A percentile compares a stretch with the other conserved stretches of the same genome.
Evolutionary conservation across 768 basidiomycete genomes (phyloP).

Genomic region (Saitozyma sp.): DNA sequence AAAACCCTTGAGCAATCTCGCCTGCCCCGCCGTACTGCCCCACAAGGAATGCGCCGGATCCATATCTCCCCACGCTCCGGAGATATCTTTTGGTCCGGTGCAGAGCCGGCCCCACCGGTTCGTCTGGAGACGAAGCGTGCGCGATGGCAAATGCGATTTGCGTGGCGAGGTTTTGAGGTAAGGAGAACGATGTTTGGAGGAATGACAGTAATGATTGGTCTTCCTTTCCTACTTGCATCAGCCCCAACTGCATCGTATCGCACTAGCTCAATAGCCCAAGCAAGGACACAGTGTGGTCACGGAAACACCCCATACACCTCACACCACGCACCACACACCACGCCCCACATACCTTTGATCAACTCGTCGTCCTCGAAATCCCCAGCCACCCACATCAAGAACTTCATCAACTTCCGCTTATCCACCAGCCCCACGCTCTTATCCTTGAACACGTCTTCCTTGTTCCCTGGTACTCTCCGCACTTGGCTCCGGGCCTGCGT

Average conservation of each 20-base stretch:
- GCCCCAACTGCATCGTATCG: background rate
- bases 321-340: too few relatives aligned
- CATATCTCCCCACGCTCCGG: conserved; percentile 79
- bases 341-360: conserved; percentile 23
- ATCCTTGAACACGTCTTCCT: conserved; percentile 90
- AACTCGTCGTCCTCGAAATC: conserved; percentile 63
- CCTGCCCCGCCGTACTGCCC: conserved; percentile 92
- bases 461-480: conserved; percentile 78
- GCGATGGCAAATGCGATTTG: conserved; percentile 78
- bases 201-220: conserved; percentile 64
- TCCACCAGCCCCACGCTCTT: conserved; percentile 72
- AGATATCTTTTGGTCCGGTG: conserved; percentile 72
- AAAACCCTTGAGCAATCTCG: conserved; percentile 85
- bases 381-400: conserved; percentile 74
- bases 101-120: conserved; percentile 67
- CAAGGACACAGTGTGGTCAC: background rate
- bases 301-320: background rate
- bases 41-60: conserved; percentile 83
- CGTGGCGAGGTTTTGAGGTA: conserved; percentile 62
- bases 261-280: background rate
- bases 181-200: conserved; percentile 64
- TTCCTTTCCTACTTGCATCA: conserved; percentile 55
- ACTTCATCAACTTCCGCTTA: conserved; percentile 89
- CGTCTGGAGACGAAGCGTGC: conserved; percentile 63
- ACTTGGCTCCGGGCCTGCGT: conserved; percentile 40